Evolutionary conservation across 768 basidiomycete species (phyloP).

Genomic region (Royoungia palumana): DNA sequence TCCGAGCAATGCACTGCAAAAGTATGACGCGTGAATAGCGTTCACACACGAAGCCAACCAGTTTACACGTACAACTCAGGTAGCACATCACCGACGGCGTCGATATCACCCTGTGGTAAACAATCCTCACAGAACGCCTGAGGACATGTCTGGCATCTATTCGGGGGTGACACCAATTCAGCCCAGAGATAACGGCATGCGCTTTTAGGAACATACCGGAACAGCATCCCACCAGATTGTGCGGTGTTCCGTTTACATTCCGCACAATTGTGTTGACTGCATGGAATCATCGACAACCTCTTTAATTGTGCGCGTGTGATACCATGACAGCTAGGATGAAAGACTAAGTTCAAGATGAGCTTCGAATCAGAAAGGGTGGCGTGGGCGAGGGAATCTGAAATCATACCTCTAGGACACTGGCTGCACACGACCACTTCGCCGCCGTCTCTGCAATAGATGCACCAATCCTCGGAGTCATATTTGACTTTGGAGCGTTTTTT

Average conservation of each 20-base stretch:
- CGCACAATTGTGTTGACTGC: conserved; percentile 51
- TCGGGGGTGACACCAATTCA: neutral
- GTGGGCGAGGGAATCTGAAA: conserved; percentile 4
- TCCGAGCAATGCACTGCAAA: conserved; percentile 38
- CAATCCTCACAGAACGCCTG: conserved; percentile 63
- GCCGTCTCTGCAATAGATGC: conserved; percentile 57
- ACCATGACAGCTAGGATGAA: conserved; percentile 50
- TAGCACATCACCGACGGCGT: conserved; percentile 49
- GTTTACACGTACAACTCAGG: conserved; percentile 53
- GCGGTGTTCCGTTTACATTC: conserved; percentile 42
- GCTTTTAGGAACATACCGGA: conserved; percentile 37
- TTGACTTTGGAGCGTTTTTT: conserved; percentile 35
- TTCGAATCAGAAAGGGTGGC: neutral
- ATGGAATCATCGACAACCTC: conserved; percentile 29
- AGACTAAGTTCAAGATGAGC: conserved; percentile 35
- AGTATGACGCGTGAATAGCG: conserved; percentile 7
- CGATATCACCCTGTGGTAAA: conserved; percentile 46
- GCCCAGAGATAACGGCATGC: neutral
- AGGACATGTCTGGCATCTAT: conserved; percentile 57
- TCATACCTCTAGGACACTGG: conserved; percentile 52
- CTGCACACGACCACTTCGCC: conserved; percentile 49
- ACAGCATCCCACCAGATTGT: conserved; percentile 56
- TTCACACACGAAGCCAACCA: neutral
- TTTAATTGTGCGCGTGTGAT: conserved; percentile 31
- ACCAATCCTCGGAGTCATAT: conserved; percentile 57